Evolutionary conservation across 495 filamentous ascomycete species (phyloP), one percentile per base, ranked within the genome.

Genomic region (Parmelia sp.): DNA sequence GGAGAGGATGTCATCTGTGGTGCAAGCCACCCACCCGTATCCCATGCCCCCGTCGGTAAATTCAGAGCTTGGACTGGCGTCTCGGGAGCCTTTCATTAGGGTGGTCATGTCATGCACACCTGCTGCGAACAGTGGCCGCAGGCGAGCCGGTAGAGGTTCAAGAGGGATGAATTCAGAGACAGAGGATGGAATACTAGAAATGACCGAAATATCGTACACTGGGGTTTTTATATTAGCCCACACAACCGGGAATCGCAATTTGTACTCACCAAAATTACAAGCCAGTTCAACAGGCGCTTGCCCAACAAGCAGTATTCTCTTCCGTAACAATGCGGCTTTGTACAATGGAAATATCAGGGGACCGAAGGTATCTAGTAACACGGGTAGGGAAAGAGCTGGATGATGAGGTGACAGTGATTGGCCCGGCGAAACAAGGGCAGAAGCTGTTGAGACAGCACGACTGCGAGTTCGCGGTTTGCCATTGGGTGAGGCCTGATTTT

Each of bases 141-240:
- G 79, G 36, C 91, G 86, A 31, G 68, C 35, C 66, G 82, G 74
- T 58, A 81, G 76, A 4, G 80, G 77, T 25, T 78, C 79, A 4
- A 85, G 72, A 15, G 88, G 82, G 29, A 96, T 79, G 31, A 91
- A 76, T 56, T 87, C 79, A 60, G 75, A 73, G 66, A 88, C 79
- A 69, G 89, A 75, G 69, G 86, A 69, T 70, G 87, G 82, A 64
- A 97, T 83, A 65, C 86, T 88, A 44, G 93, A 90, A 57, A 98
- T 76, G 56, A 97, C 79, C n/a, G 93, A 96, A 36, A 97, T 85
- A 76, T 94, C 84, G 73, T 97, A 97, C 63, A 96, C 94, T 96
- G 58, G 27, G 47, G 12, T 42, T 3, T 6, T 42, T 14, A 36
- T 39, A 15, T 62, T 11, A 65, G 58, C 25, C 4, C 2, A 58